Base-by-base conservation (phyloP, 305 asterid species). In the Fraxinus sp. region DNA sequence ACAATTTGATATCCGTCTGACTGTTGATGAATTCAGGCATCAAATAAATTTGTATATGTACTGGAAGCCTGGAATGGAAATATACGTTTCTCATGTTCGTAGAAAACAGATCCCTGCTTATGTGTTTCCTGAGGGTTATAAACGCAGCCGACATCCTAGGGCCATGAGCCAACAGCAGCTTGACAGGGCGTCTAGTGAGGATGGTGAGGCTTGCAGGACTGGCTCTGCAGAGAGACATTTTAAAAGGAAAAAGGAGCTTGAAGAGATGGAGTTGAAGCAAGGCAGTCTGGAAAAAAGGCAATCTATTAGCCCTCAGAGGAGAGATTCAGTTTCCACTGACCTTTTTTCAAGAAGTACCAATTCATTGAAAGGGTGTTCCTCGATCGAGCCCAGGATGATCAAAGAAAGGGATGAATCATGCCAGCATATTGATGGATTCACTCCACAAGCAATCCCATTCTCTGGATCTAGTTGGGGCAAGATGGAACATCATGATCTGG, bases 11-110 rank as follows among this genome's bases (percentile, higher is more conserved):
- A 93, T 96, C 43, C 97, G 99, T 43, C 90, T 84, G 82, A 93
- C 98, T 37, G 99, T 96, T 81, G 99, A 95, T 32, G 97, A 92
- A 83, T 96, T 96, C 86, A 92, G 92, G 88, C 97, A 89, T 87
- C 95, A 92, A 82, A 88, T 93, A 81, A 86, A 85, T 83, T 91
- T 89, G n/a, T 96, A 93, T 83, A 3, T 77, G 87, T 92, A 90
- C 89, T 93, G 98, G 98, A 95, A 90, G 77, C 98, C 97, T 0
- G 97, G 98, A 59, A 96, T 93, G 99, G 97, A 93, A 75, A 92
- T 96, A 66, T 90, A 88, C 30, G 97, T 96, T 57, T 93, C 93
- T 82, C 99, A 96, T 86, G 92, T 95, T 74, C 98, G 97, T 79
- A 88, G 98, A 86, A 96, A 90, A 90, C 96, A 92, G 86, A 90